Base-by-base conservation (phyloP, 2,329 filamentous ascomycete genomes). In the Salinomyces thailandicus region DNA sequence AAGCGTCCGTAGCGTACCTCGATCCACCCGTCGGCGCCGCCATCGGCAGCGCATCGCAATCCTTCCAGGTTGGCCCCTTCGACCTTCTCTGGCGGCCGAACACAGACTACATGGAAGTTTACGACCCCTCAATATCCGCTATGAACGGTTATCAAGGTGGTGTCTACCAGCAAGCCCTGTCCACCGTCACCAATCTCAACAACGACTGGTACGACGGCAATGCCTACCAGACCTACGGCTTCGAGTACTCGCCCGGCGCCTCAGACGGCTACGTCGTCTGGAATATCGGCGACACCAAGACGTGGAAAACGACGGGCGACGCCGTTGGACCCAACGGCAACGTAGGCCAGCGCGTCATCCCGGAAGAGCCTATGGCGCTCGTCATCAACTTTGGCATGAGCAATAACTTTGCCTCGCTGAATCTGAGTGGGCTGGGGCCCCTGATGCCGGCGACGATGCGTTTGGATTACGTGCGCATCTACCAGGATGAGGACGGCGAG, bases 341-440 rank as follows among this genome's bases (percentile, higher is more conserved):
- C 51, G 61, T 84, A 38, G 79, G 76, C 5, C 73, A 79, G 47
- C 66, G 79, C 45, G 59, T 71, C 14, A 72, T 83, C 35, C 77
- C 79, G 0, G 62, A 75, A 46, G 79, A 84, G 52, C 80, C 80
- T 2, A 69, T 84, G 74, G 54, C 75, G 2, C 60, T 83, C 13
- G 66, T 83, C 47, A 67, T 76, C 61, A 84, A 84, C 52, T 72
- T 82, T 49, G 80, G 79, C 49, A 81, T 84, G 72, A 77, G 74
- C 4, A 68, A 68, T 49, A 73, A 71, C 57, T 83, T 83, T 55
- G 73, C 79, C 0, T 56, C 64, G 4, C 62, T 82, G 43, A 75
- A 81, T 49, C 57, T 75, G 39, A 68, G 67, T 1, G 73, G 70
- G 18, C 59, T 83, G 16, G 61, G 55, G 4, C 49, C 66, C 12